Base-by-base conservation (phyloP, 2,329 filamentous ascomycete species). In the Pezicula radicicola region DNA sequence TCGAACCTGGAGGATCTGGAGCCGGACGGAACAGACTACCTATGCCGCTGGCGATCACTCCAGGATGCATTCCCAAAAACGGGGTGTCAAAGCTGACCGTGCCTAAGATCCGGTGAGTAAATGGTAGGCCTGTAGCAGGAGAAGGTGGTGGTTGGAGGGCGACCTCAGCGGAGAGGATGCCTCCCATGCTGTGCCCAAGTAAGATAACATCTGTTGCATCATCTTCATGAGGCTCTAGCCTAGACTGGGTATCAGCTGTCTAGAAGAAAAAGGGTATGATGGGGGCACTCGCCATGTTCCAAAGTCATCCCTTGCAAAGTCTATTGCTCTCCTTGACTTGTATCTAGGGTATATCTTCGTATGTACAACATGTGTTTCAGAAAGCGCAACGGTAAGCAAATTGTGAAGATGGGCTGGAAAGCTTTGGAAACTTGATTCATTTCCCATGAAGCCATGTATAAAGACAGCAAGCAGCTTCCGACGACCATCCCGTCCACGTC, bases 401-500 rank as follows among this genome's bases (percentile, higher is more conserved):
- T 84, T 81, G 68, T 97, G 92, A 4, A 96, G 81, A 71, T 96
- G 91, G 7, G 88, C 88, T 0, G 92, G 92, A 61, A 97, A 96
- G 42, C 87, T 89, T 55, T 85, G 82, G 66, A 97, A 97, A 52
- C 89, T 95, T 30, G 88, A 87, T 68, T 94, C 89, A 54, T 89
- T 87, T 48, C 92, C 91, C 78, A 94, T 87, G 71, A 95, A 96
- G 55, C 92, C 91, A 72, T 96, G 92, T 51, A 96, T 84, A 66
- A 91, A 96, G 49, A 96, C 75, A 19, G 96, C 67, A 1, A 97
- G 77, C 21, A 97, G 75, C 25, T 76, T 54, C 55, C 82, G 76
- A 42, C 75, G 74, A 59, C 63, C 63, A 55, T 62, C 58, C 46
- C 62, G 55, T 8, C 47, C 55, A 16, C 42, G 19, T 21, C 36